phyloP scores from a whole-genome alignment of 2,329 filamentous ascomycete species.

The Nothomitra cinnamomea region DNA sequence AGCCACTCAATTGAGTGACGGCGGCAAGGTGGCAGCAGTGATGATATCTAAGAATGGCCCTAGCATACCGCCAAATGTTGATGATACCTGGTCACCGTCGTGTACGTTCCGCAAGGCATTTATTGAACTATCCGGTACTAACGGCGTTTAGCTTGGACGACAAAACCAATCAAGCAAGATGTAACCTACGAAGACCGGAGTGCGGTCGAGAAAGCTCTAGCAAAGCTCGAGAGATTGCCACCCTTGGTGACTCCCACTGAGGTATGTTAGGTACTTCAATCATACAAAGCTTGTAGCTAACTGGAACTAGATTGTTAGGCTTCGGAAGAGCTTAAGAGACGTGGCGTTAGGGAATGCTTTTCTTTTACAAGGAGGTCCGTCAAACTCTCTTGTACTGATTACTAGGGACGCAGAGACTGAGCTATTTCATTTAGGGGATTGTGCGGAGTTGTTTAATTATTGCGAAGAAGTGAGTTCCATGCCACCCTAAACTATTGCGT shows the following conservation, averaged over 20 bases:
- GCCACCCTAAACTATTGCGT: neutral
- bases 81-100: slow-evolving; percentile 21
- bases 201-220: slow-evolving; percentile 40
- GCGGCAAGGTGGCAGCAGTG: slow-evolving; percentile 12
- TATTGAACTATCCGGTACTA: too few species aligned
- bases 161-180: slow-evolving; percentile 63
- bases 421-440: slow-evolving; percentile 38
- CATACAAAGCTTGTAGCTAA: slow-evolving; percentile 6
- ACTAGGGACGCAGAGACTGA: neutral
- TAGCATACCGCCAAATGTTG: neutral
- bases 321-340: slow-evolving; percentile 65
- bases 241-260: slow-evolving; percentile 66
- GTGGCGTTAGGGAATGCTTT: slow-evolving; percentile 86
- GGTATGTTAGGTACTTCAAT: slow-evolving; percentile 9
- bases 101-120: too few species aligned
- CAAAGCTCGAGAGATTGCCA: slow-evolving; percentile 51
- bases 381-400: neutral
- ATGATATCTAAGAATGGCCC: slow-evolving; percentile 9
- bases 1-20: slow-evolving; percentile 11
- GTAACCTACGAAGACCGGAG: slow-evolving; percentile 49
- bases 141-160: slow-evolving; percentile 6
- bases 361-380: slow-evolving; percentile 67
- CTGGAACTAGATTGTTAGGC: slow-evolving; percentile 42
- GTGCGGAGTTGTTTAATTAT: slow-evolving; percentile 94
- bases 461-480: slow-evolving; percentile 45